Evolutionary conservation across 148 eudicot genomes (phyloP), one percentile per base, ranked within the genome.

Genomic region (Rhododendron mucronatum): DNA sequence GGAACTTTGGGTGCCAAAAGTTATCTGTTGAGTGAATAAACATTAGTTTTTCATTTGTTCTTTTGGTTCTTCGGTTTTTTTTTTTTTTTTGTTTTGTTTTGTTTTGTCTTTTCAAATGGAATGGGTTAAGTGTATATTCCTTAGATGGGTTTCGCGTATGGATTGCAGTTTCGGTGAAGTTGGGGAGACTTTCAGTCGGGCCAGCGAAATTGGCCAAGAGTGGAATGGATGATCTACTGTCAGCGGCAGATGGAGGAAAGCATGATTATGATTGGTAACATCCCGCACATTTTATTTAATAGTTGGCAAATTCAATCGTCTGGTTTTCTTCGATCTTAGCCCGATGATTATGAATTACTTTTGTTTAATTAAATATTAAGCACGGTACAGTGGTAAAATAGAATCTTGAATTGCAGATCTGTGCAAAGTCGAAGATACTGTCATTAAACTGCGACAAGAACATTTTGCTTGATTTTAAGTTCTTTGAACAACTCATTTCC

Each of bases 181-280:
- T 97, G 93, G 99, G 98, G 87, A 95, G 92, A 79, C 91, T 95
- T 44, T 95, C 99, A 7, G 89, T 95, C 79, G 99, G 95, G 92
- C 90, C 98, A 83, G 92, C 90, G 37, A 95, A 94, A 83, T 84
- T 90, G 81, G 89, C 86, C 9, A 93, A 89, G 87, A 89, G 88
- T 88, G 95, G 98, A 63, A 86, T 95, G 88, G 98, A 97, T 85
- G 99, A 97, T 89, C 94, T 97, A 1, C 39, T 97, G 87, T 84
- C 94, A 9, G 90, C 93, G 7, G 86, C 87, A 41, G 98, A 95
- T 67, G 98, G 95, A 77, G 99, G 98, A 67, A 97, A 97, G 90
- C 91, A 97, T 85, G 99, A 97, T 84, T 97, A 97, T 81, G 99
- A 97, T 92, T 97, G 99, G 99, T 95, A 92, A 84, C 69, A 48